Evolutionary conservation across 257 asterid species (phyloP).

Genomic region (Phtheirospermum japonicum): DNA sequence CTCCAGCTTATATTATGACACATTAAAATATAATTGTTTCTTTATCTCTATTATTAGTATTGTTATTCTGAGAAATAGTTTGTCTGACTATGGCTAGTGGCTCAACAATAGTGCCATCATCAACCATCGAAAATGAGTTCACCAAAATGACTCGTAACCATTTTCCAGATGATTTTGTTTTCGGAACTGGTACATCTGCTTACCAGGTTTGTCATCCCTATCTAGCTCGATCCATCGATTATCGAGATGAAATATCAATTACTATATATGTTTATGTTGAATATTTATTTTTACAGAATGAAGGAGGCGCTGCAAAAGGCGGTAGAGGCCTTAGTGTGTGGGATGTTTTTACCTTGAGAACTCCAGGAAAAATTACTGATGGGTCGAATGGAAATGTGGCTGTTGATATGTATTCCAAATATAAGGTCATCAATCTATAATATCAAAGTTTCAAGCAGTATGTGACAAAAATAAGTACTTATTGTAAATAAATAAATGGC

Average conservation of each 20-base stretch:
- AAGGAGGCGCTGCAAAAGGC: slow-evolving; percentile 11
- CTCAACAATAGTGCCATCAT: neutral
- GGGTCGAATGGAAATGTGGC: slow-evolving; percentile 42
- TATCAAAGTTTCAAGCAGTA: too few relatives aligned
- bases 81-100: neutral
- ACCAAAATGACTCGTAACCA: slow-evolving; percentile 3
- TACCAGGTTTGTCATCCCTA: slow-evolving; percentile 21
- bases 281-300: neutral
- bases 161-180: slow-evolving; percentile 14
- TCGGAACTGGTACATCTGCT: slow-evolving; percentile 23
- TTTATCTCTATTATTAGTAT: too few relatives aligned
- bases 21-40: neutral
- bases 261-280: too few relatives aligned
- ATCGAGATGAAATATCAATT: too few relatives aligned
- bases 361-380: slow-evolving; percentile 27
- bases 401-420: slow-evolving; percentile 36
- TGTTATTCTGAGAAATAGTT: neutral
- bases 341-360: slow-evolving; percentile 37
- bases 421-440: slow-evolving; percentile 16
- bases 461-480: too few relatives aligned
- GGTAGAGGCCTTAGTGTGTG: slow-evolving; percentile 41
- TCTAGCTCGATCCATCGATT: too few relatives aligned
- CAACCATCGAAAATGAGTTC: neutral
- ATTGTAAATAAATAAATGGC: too few relatives aligned
- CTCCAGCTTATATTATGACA: too few relatives aligned